Base-by-base conservation (phyloP, 2,329 filamentous ascomycete genomes). In the Epichloe brachyelytri region DNA sequence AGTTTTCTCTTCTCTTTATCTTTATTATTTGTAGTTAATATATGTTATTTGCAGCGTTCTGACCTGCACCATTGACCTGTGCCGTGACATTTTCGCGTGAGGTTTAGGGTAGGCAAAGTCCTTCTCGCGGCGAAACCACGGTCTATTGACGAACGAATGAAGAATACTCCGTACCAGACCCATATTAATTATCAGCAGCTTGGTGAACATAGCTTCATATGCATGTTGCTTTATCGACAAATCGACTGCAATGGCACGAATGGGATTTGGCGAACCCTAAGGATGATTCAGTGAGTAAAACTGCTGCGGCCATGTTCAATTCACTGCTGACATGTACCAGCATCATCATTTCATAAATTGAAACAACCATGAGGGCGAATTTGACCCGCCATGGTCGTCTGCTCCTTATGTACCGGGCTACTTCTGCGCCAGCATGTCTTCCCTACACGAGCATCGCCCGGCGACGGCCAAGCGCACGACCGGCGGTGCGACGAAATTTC, bases 331-430 rank as follows among this genome's bases (percentile, higher is more conserved):
- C 26, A 36, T 12, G 15, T 22, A 4, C 12, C 10, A 43, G 45
- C 17, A 15, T 36, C 56, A 48, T 54, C 43, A 55, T 56, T 51
- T 58, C 56, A 59, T 59, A 63, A 56, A 60, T 30, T 40, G 53
- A 50, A 60, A 62, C 57, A 62, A 70, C 57, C 59, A 73, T 73
- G 70, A 70, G 70, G 68, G 68, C 69, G 61, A 65, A 65, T 57
- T 58, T 72, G 58, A 68, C 69, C 65, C 69, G 69, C 57, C 68
- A 72, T 65, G 68, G 67, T 62, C 68, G 63, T 62, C 66, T 67
- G 58, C 61, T 68, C 57, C 61, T 69, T 54, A 59, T 65, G 60
- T 59, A 61, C 57, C 66, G 63, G 46, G 55, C 62, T 48, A 55
- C 49, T 12, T 37, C 63, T 53, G 58, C 60, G 52, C 62, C 68